Evolutionary conservation across 2,329 filamentous ascomycete species (phyloP).

Genomic region (Epichloe sylvatica): DNA sequence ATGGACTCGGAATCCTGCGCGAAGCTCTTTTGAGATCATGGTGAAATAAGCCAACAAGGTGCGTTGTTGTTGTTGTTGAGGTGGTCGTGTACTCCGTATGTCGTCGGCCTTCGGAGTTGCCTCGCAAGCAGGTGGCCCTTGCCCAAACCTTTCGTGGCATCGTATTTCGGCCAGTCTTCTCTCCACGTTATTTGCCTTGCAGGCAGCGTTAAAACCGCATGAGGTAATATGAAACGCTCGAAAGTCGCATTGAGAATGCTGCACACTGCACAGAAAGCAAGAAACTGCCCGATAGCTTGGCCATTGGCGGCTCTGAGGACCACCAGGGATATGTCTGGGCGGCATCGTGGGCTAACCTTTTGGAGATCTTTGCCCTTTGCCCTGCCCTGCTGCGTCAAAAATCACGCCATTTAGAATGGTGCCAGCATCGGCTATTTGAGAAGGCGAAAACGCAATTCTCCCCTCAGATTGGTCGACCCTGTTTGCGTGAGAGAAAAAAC

Average conservation of each 20-base stretch:
- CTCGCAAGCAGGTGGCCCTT: not conserved
- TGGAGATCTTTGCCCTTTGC: not conserved
- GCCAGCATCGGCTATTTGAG: constrained; percentile 7
- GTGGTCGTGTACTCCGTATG: no score
- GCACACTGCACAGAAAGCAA: not conserved
- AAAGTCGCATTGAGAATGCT: not conserved
- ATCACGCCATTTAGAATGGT: constrained; percentile 15
- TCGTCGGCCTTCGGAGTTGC: not conserved
- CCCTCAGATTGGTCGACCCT: not conserved
- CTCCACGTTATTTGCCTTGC: not conserved
- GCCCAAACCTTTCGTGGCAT: not conserved
- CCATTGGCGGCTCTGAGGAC: not conserved
- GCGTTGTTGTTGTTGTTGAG: no score
- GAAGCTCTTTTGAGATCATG: no score
- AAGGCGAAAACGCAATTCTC: not conserved
- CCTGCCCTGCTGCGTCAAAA: not conserved
- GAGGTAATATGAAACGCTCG: not conserved
- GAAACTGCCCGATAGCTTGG: not conserved
- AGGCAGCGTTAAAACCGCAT: not conserved
- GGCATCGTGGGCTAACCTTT: not conserved
- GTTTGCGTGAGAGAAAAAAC: not conserved
- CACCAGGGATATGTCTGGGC: not conserved
- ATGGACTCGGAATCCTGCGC: no score
- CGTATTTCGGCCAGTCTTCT: not conserved
- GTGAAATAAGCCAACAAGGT: no score